phyloP scores from a whole-genome alignment of 2,329 filamentous ascomycete species.

The Scolecobasidium constrictum region DNA sequence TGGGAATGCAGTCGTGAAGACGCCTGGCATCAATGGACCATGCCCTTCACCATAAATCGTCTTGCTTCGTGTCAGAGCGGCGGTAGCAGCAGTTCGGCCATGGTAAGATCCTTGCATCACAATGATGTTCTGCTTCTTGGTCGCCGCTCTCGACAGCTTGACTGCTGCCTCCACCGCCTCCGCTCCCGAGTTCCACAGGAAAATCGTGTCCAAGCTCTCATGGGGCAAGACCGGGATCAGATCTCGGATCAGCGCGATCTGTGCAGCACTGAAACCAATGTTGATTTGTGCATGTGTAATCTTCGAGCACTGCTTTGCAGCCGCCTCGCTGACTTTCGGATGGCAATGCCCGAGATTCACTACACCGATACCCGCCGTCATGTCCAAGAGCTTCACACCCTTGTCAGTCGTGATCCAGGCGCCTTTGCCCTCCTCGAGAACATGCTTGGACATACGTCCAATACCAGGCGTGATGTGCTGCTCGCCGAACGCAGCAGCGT shows the following conservation, averaged over 20 bases:
- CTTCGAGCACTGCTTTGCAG: constrained; percentile 24
- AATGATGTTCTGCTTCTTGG: constrained; percentile 26
- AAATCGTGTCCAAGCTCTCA: constrained; percentile 25
- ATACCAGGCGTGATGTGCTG: constrained; percentile 9
- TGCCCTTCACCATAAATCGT: constrained; percentile 24
- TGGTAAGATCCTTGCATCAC: constrained; percentile 28
- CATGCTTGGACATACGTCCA: constrained; percentile 3
- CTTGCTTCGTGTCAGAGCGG: constrained; percentile 25
- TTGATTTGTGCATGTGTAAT: constrained; percentile 30
- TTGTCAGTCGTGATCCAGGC: constrained; percentile 21
- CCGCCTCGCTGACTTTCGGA: constrained; percentile 24
- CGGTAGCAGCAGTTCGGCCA: constrained; percentile 25
- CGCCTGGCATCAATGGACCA: constrained; percentile 27
- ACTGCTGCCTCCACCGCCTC: constrained; percentile 26
- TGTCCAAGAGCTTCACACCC: constrained; percentile 21
- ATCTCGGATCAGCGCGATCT: constrained; percentile 22
- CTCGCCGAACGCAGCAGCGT: constrained; percentile 1
- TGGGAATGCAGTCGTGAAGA: constrained; percentile 27
- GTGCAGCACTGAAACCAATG: constrained; percentile 29
- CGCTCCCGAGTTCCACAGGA: constrained; percentile 28
- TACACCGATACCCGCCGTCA: constrained; percentile 25
- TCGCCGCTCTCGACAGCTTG: constrained; percentile 25
- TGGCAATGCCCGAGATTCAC: constrained; percentile 26
- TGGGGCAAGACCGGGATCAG: constrained; percentile 26
- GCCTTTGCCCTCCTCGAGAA: constrained; percentile 19